Evolutionary conservation across 805 yeast species (phyloP), one percentile per base, ranked within the genome.

Genomic region (Kluyveromyces siamensis): DNA sequence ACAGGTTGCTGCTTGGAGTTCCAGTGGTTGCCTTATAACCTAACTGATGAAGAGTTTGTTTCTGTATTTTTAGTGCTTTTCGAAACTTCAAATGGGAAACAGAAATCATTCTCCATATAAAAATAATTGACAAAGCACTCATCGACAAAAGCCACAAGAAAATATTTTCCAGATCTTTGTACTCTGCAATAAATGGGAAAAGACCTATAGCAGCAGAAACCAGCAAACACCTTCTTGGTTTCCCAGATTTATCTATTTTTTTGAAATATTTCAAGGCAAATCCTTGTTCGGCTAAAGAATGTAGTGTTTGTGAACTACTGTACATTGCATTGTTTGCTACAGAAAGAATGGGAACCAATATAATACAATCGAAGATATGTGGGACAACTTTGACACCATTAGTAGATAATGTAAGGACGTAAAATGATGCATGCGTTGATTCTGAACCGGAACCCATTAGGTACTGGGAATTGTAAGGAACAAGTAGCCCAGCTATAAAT

Each of bases 51-150:
- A 77, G 66, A 13, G 67, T 56, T 60, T 83, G 72, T 37, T 82
- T 82, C 63, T 80, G 83, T 8, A 55, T 66, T 17, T 61, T 61
- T 53, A 73, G 48, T 8, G 83, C 84, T 48, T 71, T 56, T 59
- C 87, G 80, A 69, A 83, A 84, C 56, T 90, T 72, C 46, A 86
- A 67, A 60, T 83, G 89, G 40, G 83, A 77, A 39, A 76, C 66
- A 60, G 83, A 80, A 53, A 84, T 80, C 8, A 87, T 76, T 44
- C 81, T 83, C 95, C 95, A 87, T 37, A 86, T 81, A 66, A 83
- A 79, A 50, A 85, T 72, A 14, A 89, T 80, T 1, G 88, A 79
- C 53, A 86, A 70, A 52, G 90, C 90, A 38, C 88, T 80, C 30
- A 86, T 66, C 16, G 89, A 84, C 57, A 83, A 70, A 65, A 86